phyloP scores from a whole-genome alignment of 768 basidiomycete species.

The Paxillus ammoniavirescens region DNA sequence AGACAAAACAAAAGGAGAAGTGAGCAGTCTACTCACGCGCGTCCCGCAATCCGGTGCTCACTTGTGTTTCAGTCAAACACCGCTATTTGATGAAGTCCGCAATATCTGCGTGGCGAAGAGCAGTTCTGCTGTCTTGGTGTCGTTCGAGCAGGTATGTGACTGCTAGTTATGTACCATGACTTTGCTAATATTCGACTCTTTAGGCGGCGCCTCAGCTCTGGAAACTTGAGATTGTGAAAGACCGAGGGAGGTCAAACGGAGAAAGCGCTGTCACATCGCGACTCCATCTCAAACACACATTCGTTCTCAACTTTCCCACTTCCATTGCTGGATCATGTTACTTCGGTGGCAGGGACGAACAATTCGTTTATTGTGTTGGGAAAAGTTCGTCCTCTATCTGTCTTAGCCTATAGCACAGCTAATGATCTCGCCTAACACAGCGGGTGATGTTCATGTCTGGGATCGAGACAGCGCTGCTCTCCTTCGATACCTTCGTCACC shows the following conservation, averaged over 20 bases:
- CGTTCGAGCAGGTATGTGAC: constrained; percentile 25
- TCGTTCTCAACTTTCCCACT: constrained; percentile 57
- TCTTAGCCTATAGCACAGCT: not conserved
- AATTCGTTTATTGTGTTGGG: constrained; percentile 75
- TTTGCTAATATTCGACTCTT: not conserved
- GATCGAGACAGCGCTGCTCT: constrained; percentile 75
- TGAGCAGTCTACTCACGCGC: constrained; percentile 16
- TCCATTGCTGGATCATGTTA: constrained; percentile 80
- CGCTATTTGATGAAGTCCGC: constrained; percentile 51
- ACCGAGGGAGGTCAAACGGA: constrained; percentile 36
- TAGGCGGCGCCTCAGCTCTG: constrained; percentile 75
- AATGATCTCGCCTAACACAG: constrained; percentile 34
- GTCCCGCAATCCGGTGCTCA: constrained; percentile 2
- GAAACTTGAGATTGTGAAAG: constrained; percentile 64
- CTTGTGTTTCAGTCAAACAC: constrained; percentile 41
- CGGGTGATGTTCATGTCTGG: constrained; percentile 84
- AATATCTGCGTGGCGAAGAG: constrained; percentile 47
- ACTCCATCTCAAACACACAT: constrained; percentile 56
- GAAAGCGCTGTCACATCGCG: constrained; percentile 17
- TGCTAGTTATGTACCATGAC: not conserved
- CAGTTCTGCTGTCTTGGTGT: constrained; percentile 42
- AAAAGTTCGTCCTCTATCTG: constrained; percentile 49
- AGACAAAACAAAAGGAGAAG: constrained; percentile 45
- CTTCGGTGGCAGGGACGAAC: constrained; percentile 76
- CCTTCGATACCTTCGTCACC: constrained; percentile 65